Evolutionary conservation across 768 basidiomycete genomes (phyloP), one percentile per base, ranked within the genome.

Genomic region (Hortiboletus campestris): DNA sequence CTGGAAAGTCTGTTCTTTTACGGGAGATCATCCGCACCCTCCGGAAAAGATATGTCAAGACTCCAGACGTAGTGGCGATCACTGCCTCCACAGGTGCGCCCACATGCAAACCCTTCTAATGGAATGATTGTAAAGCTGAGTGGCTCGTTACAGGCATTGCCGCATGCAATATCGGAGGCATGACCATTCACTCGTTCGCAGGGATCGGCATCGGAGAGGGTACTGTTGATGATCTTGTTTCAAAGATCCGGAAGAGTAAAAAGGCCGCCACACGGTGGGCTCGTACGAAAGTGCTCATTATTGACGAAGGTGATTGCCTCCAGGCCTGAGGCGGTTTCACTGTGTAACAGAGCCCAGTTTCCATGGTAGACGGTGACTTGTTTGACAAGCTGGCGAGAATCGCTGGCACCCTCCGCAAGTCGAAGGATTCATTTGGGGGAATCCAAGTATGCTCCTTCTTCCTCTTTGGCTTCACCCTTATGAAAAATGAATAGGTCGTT

Each of bases 81-180:
- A 98, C 96, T 4, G 97, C 97, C 10, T 94, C 94, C 4, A 98
- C 95, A 22, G 94, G 94, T 87, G 70, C 59, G 35, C 40, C 32
- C 32, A 44, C 49, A 46, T 48, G 9, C 14, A 49, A 46, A 36
- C 53, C 11, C 19, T 38, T 41, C 17, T 19, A 2, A 34, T 16
- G 16, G 17, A 28, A 20, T 22, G 22, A 31, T 46, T 8, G 28
- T 52, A 46, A 55, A 11, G 22, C 34, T 31, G 35, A 57, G 43
- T 40, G 29, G 35, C 42, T 25, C 31, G 16, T 53, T 31, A 28
- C 54, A 88, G 89, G 89, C 42, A 97, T 98, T 63, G 96, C 96
- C 8, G 96, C 96, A 6, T 97, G 94, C 71, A 98, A 99, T 62
- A 94, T 99, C 47, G 96, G 96, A 11, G 96, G 97, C 39, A 83